These are phyloP conservation scores for Lepidium sativum DNA, from an alignment of 345 rosid genomes.

Conservation along the genomic window DNA sequence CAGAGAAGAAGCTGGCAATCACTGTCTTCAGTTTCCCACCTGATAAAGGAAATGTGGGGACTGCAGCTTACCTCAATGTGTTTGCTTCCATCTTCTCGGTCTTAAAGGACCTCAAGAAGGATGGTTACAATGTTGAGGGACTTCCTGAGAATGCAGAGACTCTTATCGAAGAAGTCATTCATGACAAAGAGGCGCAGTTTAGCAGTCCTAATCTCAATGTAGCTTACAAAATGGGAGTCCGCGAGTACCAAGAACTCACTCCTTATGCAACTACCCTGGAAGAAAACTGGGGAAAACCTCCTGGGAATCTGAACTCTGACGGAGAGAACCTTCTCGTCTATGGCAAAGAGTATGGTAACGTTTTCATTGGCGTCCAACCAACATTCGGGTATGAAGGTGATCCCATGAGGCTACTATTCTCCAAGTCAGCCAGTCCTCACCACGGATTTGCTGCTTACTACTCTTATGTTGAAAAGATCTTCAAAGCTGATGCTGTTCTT, in stretches of 20 bases:
- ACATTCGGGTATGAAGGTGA: conserved; percentile 99
- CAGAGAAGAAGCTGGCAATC: conserved; percentile 82
- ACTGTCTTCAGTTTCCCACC: conserved; percentile 99
- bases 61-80: conserved; percentile 93
- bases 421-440: conserved; percentile 96
- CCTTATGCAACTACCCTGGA: conserved; percentile 78
- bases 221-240: conserved; percentile 87
- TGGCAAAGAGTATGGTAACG: conserved; percentile 86
- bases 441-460: conserved; percentile 97
- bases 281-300: conserved; percentile 99
- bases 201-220: conserved; percentile 91
- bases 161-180: conserved; percentile 83
- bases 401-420: conserved; percentile 94
- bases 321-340: conserved; percentile 90
- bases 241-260: conserved; percentile 78
- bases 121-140: conserved; percentile 86
- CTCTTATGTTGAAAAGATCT: conserved; percentile 90
- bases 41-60: conserved; percentile 92
- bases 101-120: conserved; percentile 63
- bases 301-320: conserved; percentile 89
- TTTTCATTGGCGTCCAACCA: conserved; percentile 97
- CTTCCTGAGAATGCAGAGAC: conserved; percentile 93
- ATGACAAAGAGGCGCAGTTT: conserved; percentile 96
- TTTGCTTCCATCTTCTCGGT: conserved; percentile 93
- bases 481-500: conserved; percentile 93